Evolutionary conservation across 1,139 yeast species (phyloP).

Genomic region (Blastobotrys petasosporus): DNA sequence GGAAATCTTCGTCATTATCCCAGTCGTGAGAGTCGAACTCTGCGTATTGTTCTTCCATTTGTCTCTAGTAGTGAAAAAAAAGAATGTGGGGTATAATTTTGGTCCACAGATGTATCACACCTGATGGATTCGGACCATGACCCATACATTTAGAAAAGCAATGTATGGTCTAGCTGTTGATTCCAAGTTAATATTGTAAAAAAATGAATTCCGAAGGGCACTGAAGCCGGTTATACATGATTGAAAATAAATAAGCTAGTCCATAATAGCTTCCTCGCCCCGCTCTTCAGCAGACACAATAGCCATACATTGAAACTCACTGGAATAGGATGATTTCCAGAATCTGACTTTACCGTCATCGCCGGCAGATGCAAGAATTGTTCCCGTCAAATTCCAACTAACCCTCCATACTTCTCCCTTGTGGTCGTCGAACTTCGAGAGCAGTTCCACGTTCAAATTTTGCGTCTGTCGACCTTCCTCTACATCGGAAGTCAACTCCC

Average conservation of each 20-base stretch:
- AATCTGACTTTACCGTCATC: constrained; percentile 89
- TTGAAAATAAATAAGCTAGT: background rate
- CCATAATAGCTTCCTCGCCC: constrained; percentile 14
- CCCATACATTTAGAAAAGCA: no score
- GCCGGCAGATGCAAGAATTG: constrained; percentile 87
- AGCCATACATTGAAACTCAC: constrained; percentile 89
- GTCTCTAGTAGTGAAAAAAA: no score
- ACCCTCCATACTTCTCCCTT: constrained; percentile 94
- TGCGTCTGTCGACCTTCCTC: constrained; percentile 16
- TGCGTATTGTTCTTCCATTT: background rate
- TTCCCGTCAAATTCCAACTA: constrained; percentile 85
- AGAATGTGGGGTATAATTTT: no score
- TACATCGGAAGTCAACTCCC: constrained; percentile 8
- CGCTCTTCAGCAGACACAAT: constrained; percentile 63
- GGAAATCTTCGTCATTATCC: constrained; percentile 9
- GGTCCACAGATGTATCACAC: no score
- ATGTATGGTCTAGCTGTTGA: no score
- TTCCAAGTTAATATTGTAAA: no score
- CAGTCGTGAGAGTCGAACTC: constrained; percentile 10
- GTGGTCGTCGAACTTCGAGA: constrained; percentile 66
- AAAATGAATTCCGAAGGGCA: no score
- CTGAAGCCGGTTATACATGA: no score
- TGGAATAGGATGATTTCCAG: constrained; percentile 84
- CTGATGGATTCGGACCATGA: no score
- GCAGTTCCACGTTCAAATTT: constrained; percentile 40